Base-by-base conservation (phyloP, 2,329 filamentous ascomycete genomes). In the Fusarium temperatum region DNA sequence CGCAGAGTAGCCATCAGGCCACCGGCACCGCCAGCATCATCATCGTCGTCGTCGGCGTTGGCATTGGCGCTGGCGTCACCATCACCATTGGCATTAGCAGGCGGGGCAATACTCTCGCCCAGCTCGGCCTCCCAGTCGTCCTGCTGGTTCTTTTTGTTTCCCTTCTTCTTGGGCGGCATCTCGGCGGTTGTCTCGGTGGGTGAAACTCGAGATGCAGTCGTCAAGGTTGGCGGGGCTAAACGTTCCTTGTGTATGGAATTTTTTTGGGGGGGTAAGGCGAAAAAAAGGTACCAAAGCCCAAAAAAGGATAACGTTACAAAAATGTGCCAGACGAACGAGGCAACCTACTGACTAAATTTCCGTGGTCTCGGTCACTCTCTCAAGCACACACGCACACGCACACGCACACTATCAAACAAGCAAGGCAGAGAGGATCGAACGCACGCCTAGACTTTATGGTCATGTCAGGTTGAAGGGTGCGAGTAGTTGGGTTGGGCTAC, bases 101-200 rank as follows among this genome's bases (percentile, higher is more conserved):
- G 85, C 13, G 93, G 91, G 74, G 90, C 89, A 79, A 91, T 88
- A 70, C 88, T 86, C 85, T 98, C 96, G 79, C 95, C 95, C 63
- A 98, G 88, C 74, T 98, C 95, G 63, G 93, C 91, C 84, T 98
- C 96, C 96, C 96, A 98, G 87, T 98, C 94, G 80, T 98, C 94
- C 81, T 93, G 90, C 81, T 93, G 90, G 81, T 87, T 90, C 82
- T 91, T 92, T 88, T 96, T 97, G 82, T 92, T 93, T 78, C 86
- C 87, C 90, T 98, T 98, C 89, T 96, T 97, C 87, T 98, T 98
- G 72, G 95, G 95, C 80, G 95, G 86, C 96, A 98, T 98, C 70
- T 83, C 87, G 83, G 70, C 70, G 77, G 73, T 74, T 64, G 53
- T 71, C 69, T 74, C 22, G 47, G 60, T 56, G 59, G 59, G 53